Evolutionary conservation across 805 yeast genomes (phyloP), one percentile per base, ranked within the genome.

Genomic region (Yueomyces sinensis): DNA sequence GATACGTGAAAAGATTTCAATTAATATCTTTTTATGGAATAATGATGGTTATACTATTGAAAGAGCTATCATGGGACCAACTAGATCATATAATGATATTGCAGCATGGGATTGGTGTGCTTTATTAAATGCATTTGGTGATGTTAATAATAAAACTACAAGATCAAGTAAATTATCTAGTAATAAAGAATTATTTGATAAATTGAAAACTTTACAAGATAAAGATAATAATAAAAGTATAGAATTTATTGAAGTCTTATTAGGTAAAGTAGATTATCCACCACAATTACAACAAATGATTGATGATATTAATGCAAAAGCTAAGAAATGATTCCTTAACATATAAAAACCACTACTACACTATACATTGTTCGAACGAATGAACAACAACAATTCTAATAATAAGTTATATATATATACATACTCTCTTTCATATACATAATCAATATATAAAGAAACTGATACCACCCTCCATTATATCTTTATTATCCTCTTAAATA

Each of bases 31-130:
- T 45, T 57, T 87, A 34, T 62, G 86, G 58, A 87, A 87, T 59
- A 87, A 87, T 58, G 69, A 71, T 38, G 96, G 96, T 2, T 87
- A 87, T 61, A 79, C 95, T 0, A 84, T 87, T 33, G 96, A 87
- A 62, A 72, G 95, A 52, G 72, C 77, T 18, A 82, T 87, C 45
- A 71, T 75, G 50, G 96, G 95, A 4, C 79, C 83, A 22, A 61
- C 70, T 19, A 72, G 83, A 52, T 58, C 69, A 1, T 87, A 87
- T 57, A 86, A 86, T 54, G 95, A 86, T 46, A 77, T 87, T 39
- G 72, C 77, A 52, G 56, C 66, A 39, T 87, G 95, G 95, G 65
- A 78, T 41, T 86, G 94, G 94, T 67, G 77, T 2, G 59, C 72
- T 38, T 59, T 82, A 25, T 68, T 82, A 42, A 64, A 70, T 37